phyloP scores from a whole-genome alignment of 768 basidiomycete species.

The Mycena kentingensis region DNA sequence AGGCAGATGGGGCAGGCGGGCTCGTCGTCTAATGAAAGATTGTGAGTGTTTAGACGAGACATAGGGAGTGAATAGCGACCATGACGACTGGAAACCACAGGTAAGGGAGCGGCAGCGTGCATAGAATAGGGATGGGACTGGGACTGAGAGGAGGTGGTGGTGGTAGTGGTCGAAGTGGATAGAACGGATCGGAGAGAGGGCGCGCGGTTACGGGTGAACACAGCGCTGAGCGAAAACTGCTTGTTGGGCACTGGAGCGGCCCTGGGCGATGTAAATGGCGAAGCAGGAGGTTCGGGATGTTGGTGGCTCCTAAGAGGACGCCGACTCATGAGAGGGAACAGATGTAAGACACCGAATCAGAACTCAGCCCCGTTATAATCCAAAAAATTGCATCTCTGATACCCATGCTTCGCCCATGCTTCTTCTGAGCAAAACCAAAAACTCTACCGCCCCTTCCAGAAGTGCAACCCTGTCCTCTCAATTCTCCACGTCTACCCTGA shows the following conservation, averaged over 20 bases:
- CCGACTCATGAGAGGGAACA: too few relatives aligned
- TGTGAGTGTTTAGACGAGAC: slow-evolving; percentile 41
- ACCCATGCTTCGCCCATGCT: neutral
- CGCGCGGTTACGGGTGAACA: slow-evolving; percentile 46
- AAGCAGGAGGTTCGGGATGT: too few relatives aligned
- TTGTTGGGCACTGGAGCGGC: slow-evolving; percentile 37
- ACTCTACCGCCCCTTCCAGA: neutral
- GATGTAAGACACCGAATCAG: too few relatives aligned
- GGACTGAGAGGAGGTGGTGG: slow-evolving; percentile 40
- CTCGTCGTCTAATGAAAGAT: slow-evolving; percentile 76
- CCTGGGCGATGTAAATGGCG: slow-evolving; percentile 41
- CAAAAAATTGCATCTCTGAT: neutral
- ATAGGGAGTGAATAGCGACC: neutral
- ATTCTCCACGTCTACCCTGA: too few relatives aligned
- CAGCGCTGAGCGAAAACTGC: slow-evolving; percentile 52
- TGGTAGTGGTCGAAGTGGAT: slow-evolving; percentile 45
- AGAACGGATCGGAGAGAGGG: slow-evolving; percentile 54
- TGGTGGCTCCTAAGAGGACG: too few relatives aligned
- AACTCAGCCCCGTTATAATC: too few relatives aligned
- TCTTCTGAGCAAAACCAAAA: neutral
- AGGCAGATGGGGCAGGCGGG: slow-evolving; percentile 92
- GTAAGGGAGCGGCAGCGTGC: slow-evolving; percentile 62
- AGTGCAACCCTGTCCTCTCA: neutral
- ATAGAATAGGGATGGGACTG: slow-evolving; percentile 60
- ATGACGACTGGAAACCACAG: slow-evolving; percentile 57